Evolutionary conservation across 169 alveolate species (phyloP).

Genomic region (Plasmodium falciparum): DNA sequence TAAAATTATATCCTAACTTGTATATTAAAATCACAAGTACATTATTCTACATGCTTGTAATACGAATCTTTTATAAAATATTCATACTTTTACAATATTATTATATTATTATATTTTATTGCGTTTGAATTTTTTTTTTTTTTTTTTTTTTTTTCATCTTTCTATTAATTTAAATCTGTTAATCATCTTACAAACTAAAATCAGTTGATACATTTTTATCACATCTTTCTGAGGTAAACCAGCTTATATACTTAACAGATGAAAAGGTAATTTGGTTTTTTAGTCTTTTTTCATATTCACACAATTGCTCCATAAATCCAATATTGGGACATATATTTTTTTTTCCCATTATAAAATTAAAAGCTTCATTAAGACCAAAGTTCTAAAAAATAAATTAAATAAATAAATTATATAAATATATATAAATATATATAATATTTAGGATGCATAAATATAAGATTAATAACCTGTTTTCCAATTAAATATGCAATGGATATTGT

Average conservation of each 20-base stretch:
- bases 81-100: not conserved
- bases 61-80: too few relatives aligned
- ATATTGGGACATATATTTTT: constrained; percentile 78
- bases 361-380: constrained; percentile 78
- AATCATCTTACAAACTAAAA: constrained; percentile 36
- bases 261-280: constrained; percentile 58
- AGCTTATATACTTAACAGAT: constrained; percentile 78
- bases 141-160: too few relatives aligned
- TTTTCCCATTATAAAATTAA: constrained; percentile 76
- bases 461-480: constrained; percentile 75
- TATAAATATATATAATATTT: not conserved
- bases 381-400: constrained; percentile 32
- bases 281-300: constrained; percentile 76
- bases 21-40: too few relatives aligned
- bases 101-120: not conserved
- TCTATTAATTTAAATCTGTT: constrained; percentile 16
- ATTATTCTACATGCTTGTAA: too few relatives aligned
- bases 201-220: constrained; percentile 75
- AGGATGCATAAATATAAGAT: constrained; percentile 8
- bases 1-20: too few relatives aligned
- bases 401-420: not conserved
- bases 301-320: constrained; percentile 82
- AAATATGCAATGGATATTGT: constrained; percentile 78
- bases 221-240: constrained; percentile 76
- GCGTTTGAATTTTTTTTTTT: too few relatives aligned